These are phyloP conservation scores for Cinchona pubescens DNA, from an alignment of 257 asterid species.

Conservation along the genomic window DNA sequence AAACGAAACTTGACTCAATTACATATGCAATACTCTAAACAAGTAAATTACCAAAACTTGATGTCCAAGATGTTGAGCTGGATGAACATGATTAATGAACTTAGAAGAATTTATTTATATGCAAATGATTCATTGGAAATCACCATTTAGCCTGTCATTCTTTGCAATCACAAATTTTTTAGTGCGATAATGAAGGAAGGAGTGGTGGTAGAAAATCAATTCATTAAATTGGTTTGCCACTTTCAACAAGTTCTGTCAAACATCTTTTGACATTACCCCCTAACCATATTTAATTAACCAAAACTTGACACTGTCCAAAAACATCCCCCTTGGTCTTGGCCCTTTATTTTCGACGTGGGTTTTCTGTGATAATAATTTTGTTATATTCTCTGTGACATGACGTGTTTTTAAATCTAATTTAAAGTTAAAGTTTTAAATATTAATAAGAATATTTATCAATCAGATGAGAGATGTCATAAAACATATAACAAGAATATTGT, in stretches of 20 bases:
- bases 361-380: too few species aligned
- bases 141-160: background rate
- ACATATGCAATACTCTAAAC: too few species aligned
- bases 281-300: background rate
- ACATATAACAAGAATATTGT: too few species aligned
- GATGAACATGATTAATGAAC: background rate
- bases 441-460: too few species aligned
- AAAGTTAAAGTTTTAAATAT: too few species aligned
- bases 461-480: too few species aligned
- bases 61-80: background rate
- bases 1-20: too few species aligned
- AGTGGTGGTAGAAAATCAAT: slow-evolving; percentile 22
- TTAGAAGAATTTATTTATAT: background rate
- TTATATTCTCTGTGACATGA: too few species aligned
- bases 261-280: slow-evolving; percentile 22
- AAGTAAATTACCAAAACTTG: too few species aligned
- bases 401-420: too few species aligned
- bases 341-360: too few species aligned
- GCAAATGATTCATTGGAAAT: background rate
- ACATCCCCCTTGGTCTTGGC: too few species aligned
- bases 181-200: slow-evolving; percentile 20
- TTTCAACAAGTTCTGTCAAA: slow-evolving; percentile 27
- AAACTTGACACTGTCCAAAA: background rate
- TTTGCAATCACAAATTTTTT: background rate
- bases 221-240: slow-evolving; percentile 50